phyloP scores from a whole-genome alignment of 2,329 filamentous ascomycete species.

The Claviceps africana region DNA sequence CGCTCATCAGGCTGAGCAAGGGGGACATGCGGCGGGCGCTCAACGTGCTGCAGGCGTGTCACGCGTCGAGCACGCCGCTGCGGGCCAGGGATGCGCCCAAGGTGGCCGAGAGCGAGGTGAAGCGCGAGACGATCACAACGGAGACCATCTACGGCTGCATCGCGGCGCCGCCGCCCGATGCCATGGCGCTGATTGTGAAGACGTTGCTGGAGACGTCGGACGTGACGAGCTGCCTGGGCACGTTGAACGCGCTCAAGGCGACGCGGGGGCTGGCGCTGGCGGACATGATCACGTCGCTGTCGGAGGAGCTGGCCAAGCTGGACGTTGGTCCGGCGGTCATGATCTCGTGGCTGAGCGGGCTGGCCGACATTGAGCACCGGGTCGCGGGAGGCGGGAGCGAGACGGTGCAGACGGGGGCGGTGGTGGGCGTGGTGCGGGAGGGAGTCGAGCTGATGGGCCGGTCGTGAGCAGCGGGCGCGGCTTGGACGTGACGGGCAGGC shows the following conservation, averaged over 20 bases:
- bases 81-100: conserved; percentile 45
- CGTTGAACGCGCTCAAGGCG: conserved; percentile 76
- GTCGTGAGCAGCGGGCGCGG: conserved; percentile 7
- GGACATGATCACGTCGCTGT: conserved; percentile 78
- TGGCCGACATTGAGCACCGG: conserved; percentile 87
- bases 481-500: no score
- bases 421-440: conserved; percentile 76
- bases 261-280: conserved; percentile 78
- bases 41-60: conserved; percentile 92
- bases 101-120: conserved; percentile 47
- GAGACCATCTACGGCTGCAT: conserved; percentile 97
- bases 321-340: conserved; percentile 79
- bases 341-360: conserved; percentile 78
- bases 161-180: conserved; percentile 80
- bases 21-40: conserved; percentile 92
- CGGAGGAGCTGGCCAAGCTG: conserved; percentile 67
- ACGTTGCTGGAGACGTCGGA: conserved; percentile 76
- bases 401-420: conserved; percentile 76
- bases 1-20: conserved; percentile 74
- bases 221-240: conserved; percentile 76
- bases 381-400: conserved; percentile 80
- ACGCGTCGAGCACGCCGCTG: conserved; percentile 75
- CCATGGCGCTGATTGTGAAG: conserved; percentile 70
- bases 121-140: conserved; percentile 68
- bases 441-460: conserved; percentile 59